Percentiles rank a stretch among this genome's conserved stretches.
These are phyloP conservation scores for Fomitopsis serialis DNA, from an alignment of 768 basidiomycete genomes.

Conservation along the genomic window DNA sequence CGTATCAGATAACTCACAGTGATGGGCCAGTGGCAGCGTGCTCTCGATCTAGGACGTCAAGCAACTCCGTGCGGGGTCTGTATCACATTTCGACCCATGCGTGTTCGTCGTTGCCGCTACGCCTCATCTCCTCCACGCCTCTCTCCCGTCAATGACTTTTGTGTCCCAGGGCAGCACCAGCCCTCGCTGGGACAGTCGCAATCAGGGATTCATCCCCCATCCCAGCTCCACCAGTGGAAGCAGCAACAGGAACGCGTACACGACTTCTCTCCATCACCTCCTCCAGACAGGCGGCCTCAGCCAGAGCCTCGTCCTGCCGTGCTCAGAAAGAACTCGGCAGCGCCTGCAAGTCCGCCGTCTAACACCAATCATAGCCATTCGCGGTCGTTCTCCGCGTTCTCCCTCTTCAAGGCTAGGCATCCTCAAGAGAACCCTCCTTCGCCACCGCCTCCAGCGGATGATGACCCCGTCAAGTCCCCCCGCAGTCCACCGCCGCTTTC, in stretches of 20 bases:
- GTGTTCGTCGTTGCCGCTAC: slow-evolving; percentile 1
- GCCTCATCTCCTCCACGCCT: background rate
- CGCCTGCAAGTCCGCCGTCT: slow-evolving; percentile 6
- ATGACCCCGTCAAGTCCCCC: background rate
- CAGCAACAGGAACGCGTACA: slow-evolving; percentile 22
- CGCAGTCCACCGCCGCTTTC: background rate
- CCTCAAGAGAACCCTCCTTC: background rate
- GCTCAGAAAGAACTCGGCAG: slow-evolving; percentile 1
- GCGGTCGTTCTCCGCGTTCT: slow-evolving; percentile 12
- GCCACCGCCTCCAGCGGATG: background rate
- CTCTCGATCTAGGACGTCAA: no score
- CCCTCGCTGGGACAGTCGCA: slow-evolving; percentile 32
- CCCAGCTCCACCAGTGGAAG: slow-evolving; percentile 28
- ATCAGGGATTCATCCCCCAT: slow-evolving; percentile 32
- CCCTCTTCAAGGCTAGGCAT: slow-evolving; percentile 5
- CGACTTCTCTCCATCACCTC: slow-evolving; percentile 9
- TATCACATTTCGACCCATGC: background rate
- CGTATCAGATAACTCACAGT: no score
- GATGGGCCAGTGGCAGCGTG: no score
- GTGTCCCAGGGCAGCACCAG: slow-evolving; percentile 13
- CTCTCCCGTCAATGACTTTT: slow-evolving; percentile 4
- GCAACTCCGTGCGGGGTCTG: background rate
- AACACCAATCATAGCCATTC: background rate
- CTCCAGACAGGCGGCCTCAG: slow-evolving; percentile 8
- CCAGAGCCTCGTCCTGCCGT: slow-evolving; percentile 5